These are phyloP conservation scores for Chytridiales sp. DNA, from an alignment of 371 early-diverging fungal genomes.

Conservation along the genomic window DNA sequence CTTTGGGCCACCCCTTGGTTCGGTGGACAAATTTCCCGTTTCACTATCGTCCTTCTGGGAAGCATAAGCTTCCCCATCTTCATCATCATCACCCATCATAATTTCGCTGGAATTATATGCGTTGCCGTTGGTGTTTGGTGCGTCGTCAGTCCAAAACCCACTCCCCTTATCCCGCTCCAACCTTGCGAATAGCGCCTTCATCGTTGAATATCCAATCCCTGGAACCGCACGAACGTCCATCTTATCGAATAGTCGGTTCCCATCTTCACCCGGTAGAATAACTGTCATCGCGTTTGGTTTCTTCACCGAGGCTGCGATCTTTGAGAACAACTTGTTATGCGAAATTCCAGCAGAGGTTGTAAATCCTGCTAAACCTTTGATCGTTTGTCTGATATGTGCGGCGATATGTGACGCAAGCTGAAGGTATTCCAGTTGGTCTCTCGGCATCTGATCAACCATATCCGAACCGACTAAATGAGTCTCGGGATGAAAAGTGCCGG, in stretches of 20 bases:
- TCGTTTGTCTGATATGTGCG: constrained; percentile 2
- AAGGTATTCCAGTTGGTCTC: constrained; percentile 1
- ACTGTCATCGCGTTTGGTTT: constrained; percentile 30
- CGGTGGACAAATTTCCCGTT: neutral
- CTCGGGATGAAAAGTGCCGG: neutral
- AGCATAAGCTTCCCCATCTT: neutral
- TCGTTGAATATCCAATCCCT: constrained; percentile 20
- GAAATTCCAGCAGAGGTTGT: constrained; percentile 28
- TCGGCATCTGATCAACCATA: neutral
- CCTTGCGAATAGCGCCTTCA: neutral
- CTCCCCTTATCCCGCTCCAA: neutral
- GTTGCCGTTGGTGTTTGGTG: neutral
- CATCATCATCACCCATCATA: neutral
- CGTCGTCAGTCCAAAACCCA: constrained; percentile 2
- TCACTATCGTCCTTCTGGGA: neutral
- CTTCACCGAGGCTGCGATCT: constrained; percentile 18
- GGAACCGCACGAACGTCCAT: constrained; percentile 19
- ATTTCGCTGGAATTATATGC: neutral
- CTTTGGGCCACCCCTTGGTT: neutral
- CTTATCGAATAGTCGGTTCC: neutral
- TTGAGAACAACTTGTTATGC: constrained; percentile 25
- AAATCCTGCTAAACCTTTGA: constrained; percentile 7
- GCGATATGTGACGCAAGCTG: constrained; percentile 19
- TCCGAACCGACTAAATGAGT: neutral
- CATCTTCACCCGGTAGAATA: constrained; percentile 7